Conservation (phyloP, 352 stramenopile genomes). For the Globisporangium nagaii region DNA sequence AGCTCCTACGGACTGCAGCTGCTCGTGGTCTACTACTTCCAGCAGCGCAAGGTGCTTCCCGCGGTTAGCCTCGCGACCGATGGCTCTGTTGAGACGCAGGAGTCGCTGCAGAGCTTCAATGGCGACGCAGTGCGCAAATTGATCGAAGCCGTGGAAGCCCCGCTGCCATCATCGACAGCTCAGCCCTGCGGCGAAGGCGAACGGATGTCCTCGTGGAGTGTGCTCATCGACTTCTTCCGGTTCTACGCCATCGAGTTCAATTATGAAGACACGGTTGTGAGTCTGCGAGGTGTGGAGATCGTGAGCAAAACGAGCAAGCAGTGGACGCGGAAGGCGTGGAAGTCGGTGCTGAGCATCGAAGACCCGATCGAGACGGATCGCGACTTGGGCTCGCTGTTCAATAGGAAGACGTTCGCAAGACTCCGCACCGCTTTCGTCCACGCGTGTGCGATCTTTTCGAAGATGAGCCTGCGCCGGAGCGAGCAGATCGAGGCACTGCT, state of each 20-base stretch:
- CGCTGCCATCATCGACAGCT: no score
- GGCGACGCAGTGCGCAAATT: slow-evolving; percentile 15
- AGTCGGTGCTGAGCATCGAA: slow-evolving; percentile 54
- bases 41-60: slow-evolving; percentile 38
- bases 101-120: slow-evolving; percentile 15
- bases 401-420: slow-evolving; percentile 38
- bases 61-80: slow-evolving; percentile 33
- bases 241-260: slow-evolving; percentile 77
- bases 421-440: slow-evolving; percentile 52
- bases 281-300: slow-evolving; percentile 26
- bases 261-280: slow-evolving; percentile 56
- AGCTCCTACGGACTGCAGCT: slow-evolving; percentile 72
- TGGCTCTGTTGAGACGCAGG: slow-evolving; percentile 14
- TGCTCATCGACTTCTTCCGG: slow-evolving; percentile 60
- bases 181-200: background rate
- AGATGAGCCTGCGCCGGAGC: background rate
- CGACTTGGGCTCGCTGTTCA: slow-evolving; percentile 68
- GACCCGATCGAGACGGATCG: slow-evolving; percentile 67
- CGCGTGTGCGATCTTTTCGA: slow-evolving; percentile 27
- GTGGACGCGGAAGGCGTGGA: slow-evolving; percentile 40
- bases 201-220: slow-evolving; percentile 18
- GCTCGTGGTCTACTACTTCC: slow-evolving; percentile 66
- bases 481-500: slow-evolving; percentile 1
- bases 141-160: slow-evolving; percentile 4
- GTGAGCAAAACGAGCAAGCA: slow-evolving; percentile 39